Evolutionary conservation across 2,329 filamentous ascomycete species (phyloP).

Genomic region (Exophiala sp.): DNA sequence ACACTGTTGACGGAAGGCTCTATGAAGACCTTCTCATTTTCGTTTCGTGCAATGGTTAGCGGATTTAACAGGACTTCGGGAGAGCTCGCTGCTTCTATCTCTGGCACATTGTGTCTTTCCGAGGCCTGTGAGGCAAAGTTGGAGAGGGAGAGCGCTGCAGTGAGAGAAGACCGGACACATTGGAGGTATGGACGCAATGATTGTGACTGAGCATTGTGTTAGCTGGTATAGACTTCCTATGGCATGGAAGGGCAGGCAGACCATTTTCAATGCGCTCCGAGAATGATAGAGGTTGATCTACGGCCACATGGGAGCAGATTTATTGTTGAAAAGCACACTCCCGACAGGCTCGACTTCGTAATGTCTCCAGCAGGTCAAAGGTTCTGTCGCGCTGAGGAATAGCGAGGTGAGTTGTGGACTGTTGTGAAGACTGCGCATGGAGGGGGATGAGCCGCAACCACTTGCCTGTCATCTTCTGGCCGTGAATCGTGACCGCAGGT

Average conservation of each 20-base stretch:
- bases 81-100: slow-evolving; percentile 88
- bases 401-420: slow-evolving; percentile 31
- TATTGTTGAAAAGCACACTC: neutral
- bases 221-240: slow-evolving; percentile 27
- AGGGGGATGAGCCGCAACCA: neutral
- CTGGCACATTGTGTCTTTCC: slow-evolving; percentile 96
- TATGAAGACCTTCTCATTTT: slow-evolving; percentile 94
- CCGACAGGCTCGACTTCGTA: neutral
- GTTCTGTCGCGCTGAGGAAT: too few species aligned
- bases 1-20: slow-evolving; percentile 97
- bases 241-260: slow-evolving; percentile 7
- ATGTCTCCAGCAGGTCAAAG: neutral
- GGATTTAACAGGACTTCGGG: slow-evolving; percentile 93
- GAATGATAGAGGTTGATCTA: slow-evolving; percentile 1
- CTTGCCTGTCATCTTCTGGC: too few species aligned
- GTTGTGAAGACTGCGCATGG: neutral
- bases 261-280: slow-evolving; percentile 23
- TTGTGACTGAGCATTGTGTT: slow-evolving; percentile 66
- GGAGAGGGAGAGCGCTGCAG: slow-evolving; percentile 85
- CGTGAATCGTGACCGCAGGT: too few species aligned
- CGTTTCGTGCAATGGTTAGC: slow-evolving; percentile 85
- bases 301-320: slow-evolving; percentile 10
- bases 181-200: slow-evolving; percentile 94
- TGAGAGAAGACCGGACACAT: slow-evolving; percentile 91
- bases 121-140: slow-evolving; percentile 97